Base-by-base conservation (phyloP, 2,329 filamentous ascomycete genomes). In the Phaeosphaeriaceae sp. region DNA sequence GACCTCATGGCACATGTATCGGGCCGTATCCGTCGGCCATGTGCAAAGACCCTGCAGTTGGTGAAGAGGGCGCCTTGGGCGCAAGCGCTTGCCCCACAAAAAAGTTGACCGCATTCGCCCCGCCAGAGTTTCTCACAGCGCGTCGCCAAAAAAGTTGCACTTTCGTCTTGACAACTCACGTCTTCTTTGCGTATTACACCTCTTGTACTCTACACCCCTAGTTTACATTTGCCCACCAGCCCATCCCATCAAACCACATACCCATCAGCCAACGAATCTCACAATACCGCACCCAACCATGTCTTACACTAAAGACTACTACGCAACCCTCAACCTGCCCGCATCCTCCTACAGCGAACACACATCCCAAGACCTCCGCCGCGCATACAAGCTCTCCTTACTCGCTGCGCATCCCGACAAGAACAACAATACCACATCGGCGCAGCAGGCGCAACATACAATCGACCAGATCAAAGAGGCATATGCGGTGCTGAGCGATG, bases 391-490 rank as follows among this genome's bases (percentile, higher is more conserved):
- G 57, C 80, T 78, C 48, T 84, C 86, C 7, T 78, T 89, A 22
- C 78, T 89, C 5, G 72, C 74, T 24, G 79, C 87, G 64, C 87
- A 89, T 68, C 87, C 87, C 0, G 86, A 89, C 41, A 44, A 44
- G n/a, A 44, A 44, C 45, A 25, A n/a, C n/a, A 24, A 47, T 17
- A 47, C 3, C 20, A 25, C 21, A 15, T 36, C 31, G 31, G 3
- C 31, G 31, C 45, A 44, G 11, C 41, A 44, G 20, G 10, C 19
- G 17, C 36, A 52, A 7, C 79, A 72, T 56, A 83, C 83, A 11
- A 78, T 89, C 48, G 87, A 89, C 68, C 79, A 86, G 48, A 86
- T 89, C 25, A 84, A 83, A 19, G 72, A 81, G n/a, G 87, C 87
- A 3, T 88, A 86, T 70, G 82, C 81, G 51, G 81, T 81, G 1